Evolutionary conservation across 345 rosid genomes (phyloP).

Genomic region (Acer yangbiense): DNA sequence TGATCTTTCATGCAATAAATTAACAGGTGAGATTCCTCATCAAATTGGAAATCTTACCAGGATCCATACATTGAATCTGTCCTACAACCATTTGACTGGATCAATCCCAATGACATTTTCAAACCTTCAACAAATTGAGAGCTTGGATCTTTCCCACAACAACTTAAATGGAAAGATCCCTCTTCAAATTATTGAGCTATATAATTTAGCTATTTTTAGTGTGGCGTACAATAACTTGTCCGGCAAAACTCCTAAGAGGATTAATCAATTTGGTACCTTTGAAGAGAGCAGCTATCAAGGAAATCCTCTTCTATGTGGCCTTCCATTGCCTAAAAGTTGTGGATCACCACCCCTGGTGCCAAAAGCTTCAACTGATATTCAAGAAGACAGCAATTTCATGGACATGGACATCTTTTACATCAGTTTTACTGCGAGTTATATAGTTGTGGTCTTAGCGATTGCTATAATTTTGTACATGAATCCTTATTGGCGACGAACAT

Average conservation of each 20-base stretch:
- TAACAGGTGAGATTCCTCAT: constrained; percentile 30
- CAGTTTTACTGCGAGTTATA: no score
- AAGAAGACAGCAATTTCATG: neutral
- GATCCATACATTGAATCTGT: constrained; percentile 12
- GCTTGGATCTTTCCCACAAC: neutral
- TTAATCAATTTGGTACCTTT: neutral
- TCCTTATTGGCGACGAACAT: no score
- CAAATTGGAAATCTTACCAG: constrained; percentile 25
- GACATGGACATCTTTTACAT: constrained; percentile 6
- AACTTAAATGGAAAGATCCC: no score
- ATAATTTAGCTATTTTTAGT: no score
- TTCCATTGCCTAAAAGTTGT: neutral
- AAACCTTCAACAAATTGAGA: constrained; percentile 2
- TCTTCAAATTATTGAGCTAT: no score
- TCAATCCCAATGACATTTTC: constrained; percentile 1
- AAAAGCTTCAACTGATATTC: neutral
- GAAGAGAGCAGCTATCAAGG: neutral
- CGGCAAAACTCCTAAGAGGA: neutral
- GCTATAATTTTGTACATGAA: no score
- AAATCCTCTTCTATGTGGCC: neutral
- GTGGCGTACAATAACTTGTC: no score
- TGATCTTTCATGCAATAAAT: constrained; percentile 13
- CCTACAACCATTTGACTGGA: neutral
- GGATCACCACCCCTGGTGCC: neutral
- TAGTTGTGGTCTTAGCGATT: no score